These are phyloP conservation scores for Globisporangium mamillatum DNA, from an alignment of 352 stramenopile species.

Conservation along the genomic window DNA sequence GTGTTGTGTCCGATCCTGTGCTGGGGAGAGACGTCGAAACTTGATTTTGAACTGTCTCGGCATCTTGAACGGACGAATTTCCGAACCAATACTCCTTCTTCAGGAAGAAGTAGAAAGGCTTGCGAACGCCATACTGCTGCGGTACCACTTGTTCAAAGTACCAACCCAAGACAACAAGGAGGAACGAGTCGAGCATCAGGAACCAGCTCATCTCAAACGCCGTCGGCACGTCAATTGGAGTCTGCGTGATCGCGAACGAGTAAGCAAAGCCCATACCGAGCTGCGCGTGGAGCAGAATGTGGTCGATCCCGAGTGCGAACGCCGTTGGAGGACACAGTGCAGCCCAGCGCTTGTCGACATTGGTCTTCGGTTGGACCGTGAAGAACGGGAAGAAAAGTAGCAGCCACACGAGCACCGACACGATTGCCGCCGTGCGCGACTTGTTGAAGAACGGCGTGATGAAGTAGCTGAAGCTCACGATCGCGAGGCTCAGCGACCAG, in stretches of 20 bases:
- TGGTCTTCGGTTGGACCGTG: conserved; percentile 43
- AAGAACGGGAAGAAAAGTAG: conserved; percentile 72
- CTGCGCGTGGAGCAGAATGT: conserved; percentile 51
- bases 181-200: conserved; percentile 71
- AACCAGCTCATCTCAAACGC: conserved; percentile 52
- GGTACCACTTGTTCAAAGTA: conserved; percentile 93
- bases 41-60: conserved; percentile 3
- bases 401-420: conserved; percentile 64
- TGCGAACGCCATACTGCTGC: conserved; percentile 84
- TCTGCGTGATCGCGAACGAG: conserved; percentile 35
- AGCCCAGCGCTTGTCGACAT: conserved; percentile 40
- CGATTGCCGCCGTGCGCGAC: conserved; percentile 51
- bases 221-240: conserved; percentile 37
- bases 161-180: conserved; percentile 82
- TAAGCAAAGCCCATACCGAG: conserved; percentile 60
- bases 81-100: conserved; percentile 33
- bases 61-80: conserved; percentile 9
- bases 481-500: conserved; percentile 53
- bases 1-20: not conserved
- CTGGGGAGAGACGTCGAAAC: not conserved
- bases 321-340: conserved; percentile 55
- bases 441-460: conserved; percentile 69
- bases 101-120: conserved; percentile 90
- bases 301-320: conserved; percentile 63
- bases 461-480: conserved; percentile 55